These are phyloP conservation scores for Haematococcus lacustris DNA, from an alignment of 139 green algal species.

Conservation along the genomic window DNA sequence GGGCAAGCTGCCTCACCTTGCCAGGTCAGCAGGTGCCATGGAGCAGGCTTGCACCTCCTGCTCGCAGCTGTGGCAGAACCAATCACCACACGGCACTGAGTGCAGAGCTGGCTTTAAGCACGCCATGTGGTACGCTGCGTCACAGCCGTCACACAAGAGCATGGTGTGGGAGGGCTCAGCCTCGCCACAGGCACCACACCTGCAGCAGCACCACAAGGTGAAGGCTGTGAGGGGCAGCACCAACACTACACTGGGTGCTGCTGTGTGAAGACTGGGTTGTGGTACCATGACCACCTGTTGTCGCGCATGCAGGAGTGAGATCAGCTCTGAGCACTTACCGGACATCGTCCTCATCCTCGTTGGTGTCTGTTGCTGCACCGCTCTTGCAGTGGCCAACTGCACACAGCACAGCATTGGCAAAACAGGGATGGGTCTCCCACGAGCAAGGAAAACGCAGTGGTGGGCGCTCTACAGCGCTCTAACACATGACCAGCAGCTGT, in stretches of 20 bases:
- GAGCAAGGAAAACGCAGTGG: neutral
- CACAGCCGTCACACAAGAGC: conserved; percentile 53
- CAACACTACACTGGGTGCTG: neutral
- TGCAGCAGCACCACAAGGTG: conserved; percentile 1
- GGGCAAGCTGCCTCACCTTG: neutral
- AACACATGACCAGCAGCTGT: neutral
- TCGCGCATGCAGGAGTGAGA: neutral
- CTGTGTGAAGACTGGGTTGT: neutral
- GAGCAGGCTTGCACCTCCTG: conserved; percentile 16
- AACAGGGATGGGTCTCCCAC: neutral
- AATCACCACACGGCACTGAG: conserved; percentile 6
- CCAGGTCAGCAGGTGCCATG: neutral
- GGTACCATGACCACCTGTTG: neutral
- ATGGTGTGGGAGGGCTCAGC: conserved; percentile 25
- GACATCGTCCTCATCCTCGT: conserved; percentile 4
- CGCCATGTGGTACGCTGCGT: conserved; percentile 36
- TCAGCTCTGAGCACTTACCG: neutral
- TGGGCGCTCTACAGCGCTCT: neutral
- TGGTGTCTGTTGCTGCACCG: neutral
- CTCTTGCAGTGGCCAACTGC: neutral
- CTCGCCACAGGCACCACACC: conserved; percentile 21
- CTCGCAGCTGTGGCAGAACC: conserved; percentile 37
- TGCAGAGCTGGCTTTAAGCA: conserved; percentile 22
- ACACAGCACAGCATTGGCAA: neutral
- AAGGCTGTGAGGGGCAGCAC: neutral